A percentile compares a stretch with the other conserved stretches of the same genome.
phyloP scores from a whole-genome alignment of 1,139 yeast species.

The Suhomyces chickasaworum region DNA sequence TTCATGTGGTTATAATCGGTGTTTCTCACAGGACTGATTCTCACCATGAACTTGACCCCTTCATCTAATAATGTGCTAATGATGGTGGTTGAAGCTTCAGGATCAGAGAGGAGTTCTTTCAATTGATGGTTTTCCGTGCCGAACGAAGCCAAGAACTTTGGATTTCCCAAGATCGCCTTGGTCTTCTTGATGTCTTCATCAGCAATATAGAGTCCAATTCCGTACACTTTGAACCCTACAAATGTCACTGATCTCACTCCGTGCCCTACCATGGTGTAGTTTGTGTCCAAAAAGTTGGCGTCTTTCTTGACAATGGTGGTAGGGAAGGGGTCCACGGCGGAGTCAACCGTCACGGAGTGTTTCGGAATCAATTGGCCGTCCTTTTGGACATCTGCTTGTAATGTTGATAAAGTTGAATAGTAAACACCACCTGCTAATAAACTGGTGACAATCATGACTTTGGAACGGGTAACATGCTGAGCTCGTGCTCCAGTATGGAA shows the following conservation, averaged over 20 bases:
- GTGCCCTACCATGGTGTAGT: constrained; percentile 63
- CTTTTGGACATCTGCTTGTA: constrained; percentile 6
- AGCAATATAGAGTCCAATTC: constrained; percentile 77
- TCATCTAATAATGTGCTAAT: constrained; percentile 57
- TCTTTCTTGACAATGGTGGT: constrained; percentile 25
- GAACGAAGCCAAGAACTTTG: constrained; percentile 10
- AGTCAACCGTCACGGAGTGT: constrained; percentile 45
- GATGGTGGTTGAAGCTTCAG: constrained; percentile 46
- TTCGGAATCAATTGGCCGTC: constrained; percentile 5
- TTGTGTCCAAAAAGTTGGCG: constrained; percentile 23
- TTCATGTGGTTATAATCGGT: constrained; percentile 87
- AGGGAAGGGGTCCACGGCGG: constrained; percentile 57
- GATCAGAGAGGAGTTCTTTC: constrained; percentile 28
- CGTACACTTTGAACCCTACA: constrained; percentile 81
- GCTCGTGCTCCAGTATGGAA: constrained; percentile 1
- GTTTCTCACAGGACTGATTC: constrained; percentile 83
- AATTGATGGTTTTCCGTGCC: constrained; percentile 18
- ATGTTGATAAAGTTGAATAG: not conserved
- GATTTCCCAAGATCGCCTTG: constrained; percentile 39
- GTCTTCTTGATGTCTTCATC: constrained; percentile 54
- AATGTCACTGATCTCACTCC: constrained; percentile 87
- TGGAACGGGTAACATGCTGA: not conserved
- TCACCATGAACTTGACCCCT: constrained; percentile 64
- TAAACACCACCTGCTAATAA: constrained; percentile 2
- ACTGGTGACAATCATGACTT: not conserved